Evolutionary conservation across 225 moss, liverwort and hornwort genomes (phyloP), one percentile per base, ranked within the genome.

Genomic region (Marchantia paleacea): DNA sequence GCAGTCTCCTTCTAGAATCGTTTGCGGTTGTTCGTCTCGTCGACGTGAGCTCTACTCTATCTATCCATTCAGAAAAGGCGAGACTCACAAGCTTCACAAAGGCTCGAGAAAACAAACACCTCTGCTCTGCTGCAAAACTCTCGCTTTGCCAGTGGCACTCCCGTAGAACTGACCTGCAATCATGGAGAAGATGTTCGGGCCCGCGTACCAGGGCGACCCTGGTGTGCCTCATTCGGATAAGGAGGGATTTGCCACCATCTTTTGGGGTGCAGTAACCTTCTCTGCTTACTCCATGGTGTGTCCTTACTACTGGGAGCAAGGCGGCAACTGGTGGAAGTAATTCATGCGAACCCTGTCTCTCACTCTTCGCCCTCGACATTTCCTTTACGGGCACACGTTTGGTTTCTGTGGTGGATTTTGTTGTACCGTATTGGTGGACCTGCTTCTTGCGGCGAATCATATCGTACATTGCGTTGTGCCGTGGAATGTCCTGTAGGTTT

Each of bases 171-270:
- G 69, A 71, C 20, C n/a, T 51, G 83, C 55, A 77, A 58, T 68
- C 78, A 97, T 97, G 97, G 97, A 97, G 95, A 97, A 97, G 81
- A 97, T 97, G 97, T 97, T 97, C 19, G 97, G 97, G 20, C 97
- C 97, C 52, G 97, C 97, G 75, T 97, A 97, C 81, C 95, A 95
- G 49, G 97, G 97, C 78, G 97, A 97, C 76, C 95, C 97, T 3
- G 97, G 97, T 20, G 97, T 97, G 82, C 97, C 97, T 11, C 97
- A 97, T 73, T 95, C 94, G 0, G 97, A 93, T 85, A 94, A 94
- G 91, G 97, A 97, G 72, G 93, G 92, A 2, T 97, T 97, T 82
- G 88, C 88, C 78, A 91, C 88, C 89, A 97, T 97, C 61, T 93
- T 97, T 84, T 95, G 97, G 97, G 95, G 97, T 77, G 90, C 92